A percentile compares a stretch with the other conserved stretches of the same genome.
These are phyloP conservation scores for Tetrahymena borealis DNA, from an alignment of 73 alveolate species.

Conservation along the genomic window DNA sequence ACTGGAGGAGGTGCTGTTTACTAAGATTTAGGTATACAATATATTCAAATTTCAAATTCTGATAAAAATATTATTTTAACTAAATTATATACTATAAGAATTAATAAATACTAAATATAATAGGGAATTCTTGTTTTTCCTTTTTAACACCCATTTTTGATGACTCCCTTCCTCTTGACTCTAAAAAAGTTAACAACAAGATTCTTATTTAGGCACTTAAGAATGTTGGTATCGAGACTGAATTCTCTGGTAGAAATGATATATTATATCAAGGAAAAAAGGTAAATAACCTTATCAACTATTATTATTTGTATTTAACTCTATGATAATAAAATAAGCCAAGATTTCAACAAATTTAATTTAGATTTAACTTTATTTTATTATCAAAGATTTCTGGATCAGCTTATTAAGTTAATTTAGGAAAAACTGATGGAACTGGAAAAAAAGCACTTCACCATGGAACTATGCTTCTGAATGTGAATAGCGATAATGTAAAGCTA, in stretches of 20 bases:
- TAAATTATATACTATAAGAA: not conserved
- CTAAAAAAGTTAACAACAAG: slow-evolving; percentile 70
- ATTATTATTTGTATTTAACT: not conserved
- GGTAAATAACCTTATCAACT: not conserved
- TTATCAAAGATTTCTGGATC: slow-evolving; percentile 68
- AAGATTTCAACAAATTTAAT: no score
- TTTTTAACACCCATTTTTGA: slow-evolving; percentile 61
- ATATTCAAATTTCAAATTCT: not conserved
- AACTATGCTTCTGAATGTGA: slow-evolving; percentile 73
- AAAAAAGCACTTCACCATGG: slow-evolving; percentile 84
- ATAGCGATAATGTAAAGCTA: slow-evolving; percentile 48
- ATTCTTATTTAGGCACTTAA: slow-evolving; percentile 56
- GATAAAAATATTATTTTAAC: not conserved
- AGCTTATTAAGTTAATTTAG: slow-evolving; percentile 65
- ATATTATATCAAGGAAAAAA: slow-evolving; percentile 66
- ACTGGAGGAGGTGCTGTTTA: slow-evolving; percentile 96
- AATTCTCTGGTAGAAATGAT: slow-evolving; percentile 86
- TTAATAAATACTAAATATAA: not conserved
- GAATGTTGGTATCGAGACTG: slow-evolving; percentile 55
- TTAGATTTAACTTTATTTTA: no score
- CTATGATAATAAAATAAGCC: no score
- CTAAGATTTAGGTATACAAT: slow-evolving; percentile 24
- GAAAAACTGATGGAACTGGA: slow-evolving; percentile 54
- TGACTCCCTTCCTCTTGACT: slow-evolving; percentile 50
- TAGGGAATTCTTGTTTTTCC: slow-evolving; percentile 78